Base-by-base conservation (phyloP, 2,329 filamentous ascomycete species). In the Aspergillus pseudoterreus region DNA sequence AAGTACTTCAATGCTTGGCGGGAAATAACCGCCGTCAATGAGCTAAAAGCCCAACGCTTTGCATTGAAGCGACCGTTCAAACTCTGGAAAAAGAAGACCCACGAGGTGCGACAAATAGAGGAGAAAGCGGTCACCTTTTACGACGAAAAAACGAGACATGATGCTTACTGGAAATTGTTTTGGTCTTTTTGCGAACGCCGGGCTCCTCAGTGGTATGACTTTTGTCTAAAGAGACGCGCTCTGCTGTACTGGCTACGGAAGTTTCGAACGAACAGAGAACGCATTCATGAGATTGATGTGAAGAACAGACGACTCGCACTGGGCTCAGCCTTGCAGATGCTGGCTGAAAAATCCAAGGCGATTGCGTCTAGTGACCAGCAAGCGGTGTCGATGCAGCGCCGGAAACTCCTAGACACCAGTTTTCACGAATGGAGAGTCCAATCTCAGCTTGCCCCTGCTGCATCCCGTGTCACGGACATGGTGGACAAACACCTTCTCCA, bases 1-100 rank as follows among this genome's bases (percentile, higher is more conserved):
- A 81, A 82, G 50, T 85, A 84, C 54, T 90, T 89, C 67, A 82
- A 81, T 52, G 82, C 82, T 6, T 90, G 87, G 87, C 78, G 81
- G 22, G 78, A 83, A 52, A 82, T 88, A 49, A 86, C 84, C 0
- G 75, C 77, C 1, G 76, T 82, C 45, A 84, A 87, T 57, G 78
- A 83, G 50, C 61, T 77, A 39, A 79, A 79, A 57, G 71, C 75
- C 10, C 74, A 77, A 41, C 69, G 78, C 32, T 78, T 84, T 51
- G 71, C 79, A 15, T 59, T 82, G 6, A 74, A 70, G 43, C 82
- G 78, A 51, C 84, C 82, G 47, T 74, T 86, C 45, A 63, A 64
- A 5, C 60, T 71, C n/a, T 86, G 82, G 78, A 76, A 73, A 39
- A 67, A 70, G 42, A 75, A 72, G 24, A 63, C 73, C 2, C 65